Evolutionary conservation across 768 basidiomycete species (phyloP), one percentile per base, ranked within the genome.

Genomic region (Lactarius pseudohatsudake): DNA sequence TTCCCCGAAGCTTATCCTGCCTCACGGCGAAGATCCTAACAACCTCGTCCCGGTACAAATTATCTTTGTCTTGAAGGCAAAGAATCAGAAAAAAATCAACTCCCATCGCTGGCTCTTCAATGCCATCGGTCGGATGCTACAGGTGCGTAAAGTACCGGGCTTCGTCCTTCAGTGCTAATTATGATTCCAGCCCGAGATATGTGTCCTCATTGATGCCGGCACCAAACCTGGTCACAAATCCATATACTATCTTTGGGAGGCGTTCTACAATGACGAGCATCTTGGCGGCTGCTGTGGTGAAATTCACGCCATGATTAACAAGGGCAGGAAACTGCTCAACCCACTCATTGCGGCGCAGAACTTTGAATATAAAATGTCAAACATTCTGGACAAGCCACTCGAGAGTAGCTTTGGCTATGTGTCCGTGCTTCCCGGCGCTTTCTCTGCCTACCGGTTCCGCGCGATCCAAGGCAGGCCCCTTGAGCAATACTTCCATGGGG

Each of bases 331-430:
- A 76, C 85, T 98, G 30, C 76, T 98, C 67, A 98, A 98, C 73
- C 96, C 94, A 22, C 79, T 95, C 58, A 85, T 98, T 36, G 96
- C 96, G 9, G 94, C 96, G 18, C 96, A 98, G 76, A 97, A 98
- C 78, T 96, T 96, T 72, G 94, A 96, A 79, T 97, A 97, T 80
- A 97, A 94, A 79, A 96, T 98, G 92, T 95, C 93, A 55, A 97
- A 98, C 77, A 97, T 98, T 74, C 81, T 98, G 34, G 94, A 96
- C 76, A 96, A 97, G 75, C 96, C 96, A 1, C 81, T 95, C 61
- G 96, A 98, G 78, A 94, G 92, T 75, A 90, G 91, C 69, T 98
- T 98, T 72, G 96, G 96, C 36, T 98, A 97, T 71, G 93, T 95
- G 11, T 94, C 93, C 45, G 96, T 98, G 69, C 80, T 97, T 63